Conservation (phyloP, 164 flowering plant genomes). For the Stephania cephalantha region DNA sequence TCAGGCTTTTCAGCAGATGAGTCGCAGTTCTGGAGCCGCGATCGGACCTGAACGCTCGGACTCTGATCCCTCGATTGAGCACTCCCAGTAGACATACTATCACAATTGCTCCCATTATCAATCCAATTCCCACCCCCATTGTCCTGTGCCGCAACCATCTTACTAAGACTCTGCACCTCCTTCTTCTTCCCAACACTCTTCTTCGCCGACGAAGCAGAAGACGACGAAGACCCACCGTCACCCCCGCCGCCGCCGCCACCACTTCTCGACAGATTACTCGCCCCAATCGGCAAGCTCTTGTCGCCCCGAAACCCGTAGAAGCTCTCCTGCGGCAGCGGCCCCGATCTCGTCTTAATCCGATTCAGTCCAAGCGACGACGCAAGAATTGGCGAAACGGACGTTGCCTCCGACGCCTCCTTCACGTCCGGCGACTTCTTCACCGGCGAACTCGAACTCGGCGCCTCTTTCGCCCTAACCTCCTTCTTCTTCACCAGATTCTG, state of each 20-base stretch:
- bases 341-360: slow-evolving; percentile 90
- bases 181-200: slow-evolving; percentile 30
- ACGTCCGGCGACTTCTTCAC: slow-evolving; percentile 17
- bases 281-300: slow-evolving; percentile 42
- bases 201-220: slow-evolving; percentile 12
- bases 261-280: slow-evolving; percentile 63
- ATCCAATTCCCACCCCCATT: slow-evolving; percentile 17
- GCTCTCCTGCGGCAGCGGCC: slow-evolving; percentile 95
- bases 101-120: slow-evolving; percentile 40
- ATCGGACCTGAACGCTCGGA: slow-evolving; percentile 35
- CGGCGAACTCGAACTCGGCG: slow-evolving; percentile 9
- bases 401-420: slow-evolving; percentile 19
- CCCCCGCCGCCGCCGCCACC: slow-evolving; percentile 11
- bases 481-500: slow-evolving; percentile 29
- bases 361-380: slow-evolving; percentile 88
- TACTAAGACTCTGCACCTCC: slow-evolving; percentile 23
- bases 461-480: slow-evolving; percentile 31
- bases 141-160: slow-evolving; percentile 2
- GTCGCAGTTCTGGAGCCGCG: slow-evolving; percentile 42
- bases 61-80: slow-evolving; percentile 50
- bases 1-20: slow-evolving; percentile 26
- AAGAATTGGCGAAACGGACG: slow-evolving; percentile 53
- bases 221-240: background rate
- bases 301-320: slow-evolving; percentile 57
- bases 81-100: slow-evolving; percentile 46